These are phyloP conservation scores for Ophiosphaerella narmari DNA, from an alignment of 2,329 filamentous ascomycete genomes.

Conservation along the genomic window DNA sequence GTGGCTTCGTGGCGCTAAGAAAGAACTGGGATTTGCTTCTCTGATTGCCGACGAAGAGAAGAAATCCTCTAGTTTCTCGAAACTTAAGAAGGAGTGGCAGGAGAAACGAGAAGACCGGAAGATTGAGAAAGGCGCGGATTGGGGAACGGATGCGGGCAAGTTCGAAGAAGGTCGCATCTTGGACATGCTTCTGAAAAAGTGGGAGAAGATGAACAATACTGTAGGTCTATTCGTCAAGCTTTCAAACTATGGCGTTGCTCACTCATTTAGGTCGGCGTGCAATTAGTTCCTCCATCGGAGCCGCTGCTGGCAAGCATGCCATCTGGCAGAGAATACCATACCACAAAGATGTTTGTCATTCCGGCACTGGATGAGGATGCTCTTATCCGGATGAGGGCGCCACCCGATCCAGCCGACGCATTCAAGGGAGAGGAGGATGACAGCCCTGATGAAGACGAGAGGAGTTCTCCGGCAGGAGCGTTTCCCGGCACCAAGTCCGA, in stretches of 20 bases:
- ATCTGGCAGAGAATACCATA: slow-evolving; percentile 84
- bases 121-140: slow-evolving; percentile 71
- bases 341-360: slow-evolving; percentile 68
- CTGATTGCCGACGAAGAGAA: slow-evolving; percentile 44
- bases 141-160: slow-evolving; percentile 83
- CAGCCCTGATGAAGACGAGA: slow-evolving; percentile 43
- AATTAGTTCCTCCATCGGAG: slow-evolving; percentile 72
- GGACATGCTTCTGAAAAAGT: slow-evolving; percentile 85
- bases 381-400: slow-evolving; percentile 63
- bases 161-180: slow-evolving; percentile 84
- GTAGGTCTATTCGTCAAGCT: slow-evolving; percentile 55
- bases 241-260: not conserved
- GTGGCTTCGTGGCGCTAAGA: slow-evolving; percentile 79
- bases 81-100: slow-evolving; percentile 72
- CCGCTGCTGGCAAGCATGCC: slow-evolving; percentile 79
- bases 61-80: slow-evolving; percentile 62
- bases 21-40: slow-evolving; percentile 69
- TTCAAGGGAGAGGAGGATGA: slow-evolving; percentile 45
- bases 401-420: slow-evolving; percentile 55
- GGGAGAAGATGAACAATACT: slow-evolving; percentile 91
- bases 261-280: slow-evolving; percentile 71
- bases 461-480: slow-evolving; percentile 35
- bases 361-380: slow-evolving; percentile 68
- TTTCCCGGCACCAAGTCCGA: slow-evolving; percentile 44
- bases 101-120: slow-evolving; percentile 80